Evolutionary conservation across 1,139 yeast species (phyloP), one percentile per base, ranked within the genome.

Genomic region (Blastobotrys buckinghamii): DNA sequence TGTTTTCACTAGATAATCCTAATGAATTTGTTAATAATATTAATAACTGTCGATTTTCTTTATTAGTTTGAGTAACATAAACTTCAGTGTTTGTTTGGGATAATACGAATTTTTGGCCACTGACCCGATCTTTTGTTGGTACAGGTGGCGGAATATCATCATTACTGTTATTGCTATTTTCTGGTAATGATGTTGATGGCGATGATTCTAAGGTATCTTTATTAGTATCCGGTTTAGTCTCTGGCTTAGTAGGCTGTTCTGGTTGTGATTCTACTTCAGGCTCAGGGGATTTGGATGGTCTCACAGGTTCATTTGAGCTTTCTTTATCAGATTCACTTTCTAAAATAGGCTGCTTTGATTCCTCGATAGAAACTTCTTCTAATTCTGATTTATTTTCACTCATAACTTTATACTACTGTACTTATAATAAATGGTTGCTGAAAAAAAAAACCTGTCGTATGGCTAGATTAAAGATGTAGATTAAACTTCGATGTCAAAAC

Each of bases 21-120:
- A 66, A 55, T 6, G 67, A 63, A 50, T 66, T 66, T 15, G 69
- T 65, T 33, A 66, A 57, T 24, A 66, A 53, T 15, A 66, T 54
- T 15, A 60, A 55, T 26, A 62, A 42, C 29, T 55, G 48, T n/a
- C 51, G 30, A 40, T 52, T 49, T 37, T 45, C 36, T n/a, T 22
- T 26, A 5, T n/a, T 15, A 20, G 49, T 51, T 9, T 52, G 54
- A 5, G 63, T 54, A 19, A 60, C 59, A 44, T 61, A 61, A 10
- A 60, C 60, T 39, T 60, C 59, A 2, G 60, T 56, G 22, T 54
- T 53, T 8, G 61, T 53, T 24, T 54, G 56, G 1, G 62, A 55
- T 2, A 61, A 55, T 30, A 51, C 54, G 38, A 60, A 60, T 42
- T 53, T 59, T 44, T 58, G 61, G 42, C 64, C 63, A 17, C 47